These are phyloP conservation scores for Haplosporangium sp. DNA, from an alignment of 371 early-diverging fungal species.

Conservation along the genomic window DNA sequence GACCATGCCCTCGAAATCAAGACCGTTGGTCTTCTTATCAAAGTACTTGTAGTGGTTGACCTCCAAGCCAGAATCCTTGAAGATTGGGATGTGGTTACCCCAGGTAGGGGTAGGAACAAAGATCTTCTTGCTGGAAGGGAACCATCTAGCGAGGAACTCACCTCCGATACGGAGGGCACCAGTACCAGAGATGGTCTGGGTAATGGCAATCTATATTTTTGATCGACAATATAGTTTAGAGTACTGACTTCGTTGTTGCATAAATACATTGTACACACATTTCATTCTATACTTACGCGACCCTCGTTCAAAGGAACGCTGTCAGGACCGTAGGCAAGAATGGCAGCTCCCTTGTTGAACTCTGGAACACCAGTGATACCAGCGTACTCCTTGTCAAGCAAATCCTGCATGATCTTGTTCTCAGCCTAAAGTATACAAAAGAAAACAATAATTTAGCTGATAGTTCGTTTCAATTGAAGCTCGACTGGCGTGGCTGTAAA, in stretches of 20 bases:
- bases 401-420: slow-evolving; percentile 69
- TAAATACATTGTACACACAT: too few species aligned
- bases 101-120: slow-evolving; percentile 96
- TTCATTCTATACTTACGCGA: slow-evolving; percentile 63
- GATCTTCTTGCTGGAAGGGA: slow-evolving; percentile 87
- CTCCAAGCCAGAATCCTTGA: slow-evolving; percentile 91
- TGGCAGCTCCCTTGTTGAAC: slow-evolving; percentile 86
- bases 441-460: neutral
- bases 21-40: slow-evolving; percentile 92
- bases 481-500: neutral
- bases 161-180: slow-evolving; percentile 97
- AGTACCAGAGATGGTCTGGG: slow-evolving; percentile 97
- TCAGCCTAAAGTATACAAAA: slow-evolving; percentile 76
- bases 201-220: slow-evolving; percentile 76
- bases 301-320: slow-evolving; percentile 77
- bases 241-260: neutral
- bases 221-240: neutral
- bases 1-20: slow-evolving; percentile 93
- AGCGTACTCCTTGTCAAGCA: slow-evolving; percentile 96
- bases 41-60: slow-evolving; percentile 94
- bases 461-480: neutral
- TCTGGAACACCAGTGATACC: slow-evolving; percentile 92
- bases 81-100: slow-evolving; percentile 98
- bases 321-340: slow-evolving; percentile 91
- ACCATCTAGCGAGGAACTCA: slow-evolving; percentile 88